phyloP scores from a whole-genome alignment of 164 flowering plant species.

The Stephania yunnanensis region DNA sequence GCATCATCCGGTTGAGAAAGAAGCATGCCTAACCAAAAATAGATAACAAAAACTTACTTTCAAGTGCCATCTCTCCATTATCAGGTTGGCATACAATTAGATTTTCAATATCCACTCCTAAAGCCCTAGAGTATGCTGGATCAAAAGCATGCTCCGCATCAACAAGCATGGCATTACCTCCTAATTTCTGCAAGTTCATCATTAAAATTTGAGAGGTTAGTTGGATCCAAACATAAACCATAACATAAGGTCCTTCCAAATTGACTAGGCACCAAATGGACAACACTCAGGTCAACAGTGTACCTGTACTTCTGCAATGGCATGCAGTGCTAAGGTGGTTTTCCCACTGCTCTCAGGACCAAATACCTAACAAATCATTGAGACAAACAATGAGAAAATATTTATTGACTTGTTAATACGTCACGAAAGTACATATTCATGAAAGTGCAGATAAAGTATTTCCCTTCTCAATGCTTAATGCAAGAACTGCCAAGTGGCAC shows the following conservation, averaged over 20 bases:
- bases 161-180: conserved; percentile 99
- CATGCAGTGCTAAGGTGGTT: conserved; percentile 96
- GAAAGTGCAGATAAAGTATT: background rate
- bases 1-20: background rate
- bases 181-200: conserved; percentile 55
- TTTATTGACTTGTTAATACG: background rate
- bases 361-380: conserved; percentile 51
- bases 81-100: conserved; percentile 97
- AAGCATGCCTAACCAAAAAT: background rate
- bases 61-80: conserved; percentile 97
- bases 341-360: conserved; percentile 99
- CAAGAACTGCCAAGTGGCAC: background rate
- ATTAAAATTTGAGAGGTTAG: conserved; percentile 17
- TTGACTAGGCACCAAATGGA: background rate
- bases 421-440: background rate
- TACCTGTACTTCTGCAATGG: conserved; percentile 99
- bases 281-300: background rate
- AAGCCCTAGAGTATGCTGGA: conserved; percentile 87
- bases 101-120: conserved; percentile 96
- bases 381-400: background rate
- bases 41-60: conserved; percentile 51
- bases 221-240: conserved; percentile 7
- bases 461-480: background rate
- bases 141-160: conserved; percentile 99
- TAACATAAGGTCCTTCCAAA: background rate